A percentile compares a stretch with the other conserved stretches of the same genome.
Conservation (phyloP, 2,329 filamentous ascomycete genomes). For the Scytalidium sp. region DNA sequence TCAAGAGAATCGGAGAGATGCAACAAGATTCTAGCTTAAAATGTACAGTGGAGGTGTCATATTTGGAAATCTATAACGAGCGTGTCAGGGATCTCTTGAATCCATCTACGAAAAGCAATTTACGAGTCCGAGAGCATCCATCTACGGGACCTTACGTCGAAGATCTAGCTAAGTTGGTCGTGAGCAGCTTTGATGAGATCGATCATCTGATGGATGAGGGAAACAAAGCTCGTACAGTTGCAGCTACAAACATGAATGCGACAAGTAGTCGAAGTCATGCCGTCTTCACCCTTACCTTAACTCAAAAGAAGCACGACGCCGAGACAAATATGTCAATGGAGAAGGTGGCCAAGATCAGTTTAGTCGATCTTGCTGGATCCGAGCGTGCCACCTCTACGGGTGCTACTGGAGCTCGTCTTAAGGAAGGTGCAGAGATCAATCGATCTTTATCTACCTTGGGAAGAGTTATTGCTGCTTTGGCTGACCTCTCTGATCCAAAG, state of each 20-base stretch:
- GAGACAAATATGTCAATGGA: slow-evolving; percentile 97
- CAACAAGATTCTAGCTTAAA: slow-evolving; percentile 71
- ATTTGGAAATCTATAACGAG: slow-evolving; percentile 99
- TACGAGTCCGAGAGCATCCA: slow-evolving; percentile 96
- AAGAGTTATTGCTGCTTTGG: slow-evolving; percentile 93
- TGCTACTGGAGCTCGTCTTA: slow-evolving; percentile 89
- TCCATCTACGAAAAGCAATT: slow-evolving; percentile 89
- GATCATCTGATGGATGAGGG: slow-evolving; percentile 99
- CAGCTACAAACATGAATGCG: slow-evolving; percentile 99
- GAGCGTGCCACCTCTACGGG: slow-evolving; percentile 97
- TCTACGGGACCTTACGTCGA: slow-evolving; percentile 98
- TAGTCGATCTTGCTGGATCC: slow-evolving; percentile 96
- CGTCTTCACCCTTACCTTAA: slow-evolving; percentile 94
- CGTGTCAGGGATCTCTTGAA: slow-evolving; percentile 93
- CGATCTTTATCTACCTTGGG: slow-evolving; percentile 92
- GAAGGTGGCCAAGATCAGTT: slow-evolving; percentile 95
- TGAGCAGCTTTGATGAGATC: slow-evolving; percentile 91
- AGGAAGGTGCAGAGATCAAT: slow-evolving; percentile 99
- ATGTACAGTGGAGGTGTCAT: slow-evolving; percentile 96
- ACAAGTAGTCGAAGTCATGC: slow-evolving; percentile 97
- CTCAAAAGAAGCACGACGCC: slow-evolving; percentile 85
- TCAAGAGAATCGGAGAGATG: slow-evolving; percentile 73
- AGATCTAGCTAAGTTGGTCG: slow-evolving; percentile 91
- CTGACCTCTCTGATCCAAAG: slow-evolving; percentile 82
- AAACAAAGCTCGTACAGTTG: slow-evolving; percentile 97